These are phyloP conservation scores for Musa itinerans DNA, from an alignment of 176 grass and related monocot species.

Conservation along the genomic window DNA sequence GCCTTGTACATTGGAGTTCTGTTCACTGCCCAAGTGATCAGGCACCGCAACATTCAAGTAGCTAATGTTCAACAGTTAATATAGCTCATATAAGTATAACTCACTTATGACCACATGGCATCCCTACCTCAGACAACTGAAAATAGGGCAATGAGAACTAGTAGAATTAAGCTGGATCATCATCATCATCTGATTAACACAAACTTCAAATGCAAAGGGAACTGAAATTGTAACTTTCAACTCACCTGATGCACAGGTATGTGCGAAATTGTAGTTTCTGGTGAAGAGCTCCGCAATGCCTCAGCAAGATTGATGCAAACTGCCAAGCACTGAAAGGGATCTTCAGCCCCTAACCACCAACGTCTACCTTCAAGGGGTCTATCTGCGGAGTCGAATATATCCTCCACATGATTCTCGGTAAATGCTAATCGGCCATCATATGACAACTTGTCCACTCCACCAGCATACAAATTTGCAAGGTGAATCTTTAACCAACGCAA, in stretches of 20 bases:
- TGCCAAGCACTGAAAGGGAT: slow-evolving; percentile 91
- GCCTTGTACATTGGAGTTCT: too few relatives aligned
- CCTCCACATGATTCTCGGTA: slow-evolving; percentile 79
- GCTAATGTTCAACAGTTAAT: too few relatives aligned
- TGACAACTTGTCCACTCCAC: slow-evolving; percentile 92
- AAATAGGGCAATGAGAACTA: too few relatives aligned
- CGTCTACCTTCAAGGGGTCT: slow-evolving; percentile 89
- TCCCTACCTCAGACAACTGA: too few relatives aligned
- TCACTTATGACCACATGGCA: too few relatives aligned
- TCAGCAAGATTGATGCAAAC: slow-evolving; percentile 92
- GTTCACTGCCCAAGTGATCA: too few relatives aligned
- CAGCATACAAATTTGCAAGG: slow-evolving; percentile 91
- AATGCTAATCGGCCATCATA: slow-evolving; percentile 80
- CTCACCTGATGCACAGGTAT: slow-evolving; percentile 94
- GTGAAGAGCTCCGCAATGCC: slow-evolving; percentile 80
- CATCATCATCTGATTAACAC: neutral
- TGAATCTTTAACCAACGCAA: slow-evolving; percentile 94
- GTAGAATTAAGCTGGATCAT: too few relatives aligned
- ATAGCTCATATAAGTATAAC: too few relatives aligned
- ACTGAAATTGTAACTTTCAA: slow-evolving; percentile 8
- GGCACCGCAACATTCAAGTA: too few relatives aligned
- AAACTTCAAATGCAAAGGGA: slow-evolving; percentile 3
- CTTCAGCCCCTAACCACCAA: slow-evolving; percentile 96
- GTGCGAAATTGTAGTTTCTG: slow-evolving; percentile 75
- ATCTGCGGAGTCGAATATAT: slow-evolving; percentile 94